Evolutionary conservation across 371 early-diverging fungal species (phyloP).

Genomic region (Mucor ambiguus): DNA sequence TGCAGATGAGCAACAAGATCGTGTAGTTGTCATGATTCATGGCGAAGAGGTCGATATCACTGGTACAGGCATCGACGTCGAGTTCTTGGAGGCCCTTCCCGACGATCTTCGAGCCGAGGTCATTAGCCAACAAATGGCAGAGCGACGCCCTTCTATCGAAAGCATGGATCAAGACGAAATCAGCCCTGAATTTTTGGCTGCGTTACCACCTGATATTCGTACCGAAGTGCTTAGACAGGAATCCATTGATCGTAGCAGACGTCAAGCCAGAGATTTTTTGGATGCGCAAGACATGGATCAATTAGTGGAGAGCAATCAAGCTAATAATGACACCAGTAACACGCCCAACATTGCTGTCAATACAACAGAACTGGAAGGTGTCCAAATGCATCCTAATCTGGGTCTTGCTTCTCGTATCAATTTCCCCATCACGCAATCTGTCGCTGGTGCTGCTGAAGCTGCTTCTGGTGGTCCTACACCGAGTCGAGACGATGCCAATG

Average conservation of each 20-base stretch:
- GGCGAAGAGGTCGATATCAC: conserved; percentile 83
- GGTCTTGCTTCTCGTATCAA: background rate
- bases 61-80: conserved; percentile 92
- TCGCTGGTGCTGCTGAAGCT: too few relatives aligned
- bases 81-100: conserved; percentile 94
- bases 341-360: conserved; percentile 10
- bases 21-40: conserved; percentile 53
- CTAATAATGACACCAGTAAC: background rate
- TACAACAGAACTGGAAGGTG: conserved; percentile 35
- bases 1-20: conserved; percentile 5
- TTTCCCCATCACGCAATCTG: background rate
- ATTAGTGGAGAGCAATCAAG: background rate
- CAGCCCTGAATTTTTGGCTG: conserved; percentile 70
- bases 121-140: conserved; percentile 64
- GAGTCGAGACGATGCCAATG: background rate
- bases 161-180: conserved; percentile 51
- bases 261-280: background rate
- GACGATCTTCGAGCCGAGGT: conserved; percentile 95
- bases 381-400: conserved; percentile 3
- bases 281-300: background rate
- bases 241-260: conserved; percentile 36
- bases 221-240: conserved; percentile 65
- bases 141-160: conserved; percentile 26
- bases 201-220: conserved; percentile 72
- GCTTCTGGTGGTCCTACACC: background rate